phyloP scores from a whole-genome alignment of 1,284 basidiomycete genomes.

The Leccinum fuscescens region DNA sequence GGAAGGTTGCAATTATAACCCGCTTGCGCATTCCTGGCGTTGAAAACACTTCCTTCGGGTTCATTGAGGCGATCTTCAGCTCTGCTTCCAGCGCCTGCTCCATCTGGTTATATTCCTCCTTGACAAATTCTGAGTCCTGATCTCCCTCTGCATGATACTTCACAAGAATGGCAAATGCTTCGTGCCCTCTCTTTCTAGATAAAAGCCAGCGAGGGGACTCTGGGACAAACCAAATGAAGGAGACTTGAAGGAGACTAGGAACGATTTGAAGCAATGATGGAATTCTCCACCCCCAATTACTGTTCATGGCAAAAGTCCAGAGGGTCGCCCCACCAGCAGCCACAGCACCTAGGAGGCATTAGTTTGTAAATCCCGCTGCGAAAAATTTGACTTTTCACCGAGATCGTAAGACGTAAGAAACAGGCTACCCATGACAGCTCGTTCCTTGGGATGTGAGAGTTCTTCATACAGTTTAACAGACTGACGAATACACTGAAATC shows the following conservation, averaged over 20 bases:
- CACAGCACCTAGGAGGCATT: slow-evolving; percentile 9
- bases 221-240: slow-evolving; percentile 49
- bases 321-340: slow-evolving; percentile 37
- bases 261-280: slow-evolving; percentile 55
- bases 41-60: slow-evolving; percentile 1
- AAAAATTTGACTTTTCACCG: slow-evolving; percentile 1
- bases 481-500: neutral
- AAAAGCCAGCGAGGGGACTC: slow-evolving; percentile 65
- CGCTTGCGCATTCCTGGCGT: slow-evolving; percentile 14
- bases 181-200: slow-evolving; percentile 46
- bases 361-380: neutral
- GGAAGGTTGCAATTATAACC: slow-evolving; percentile 8
- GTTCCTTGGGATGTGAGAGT: slow-evolving; percentile 25
- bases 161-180: slow-evolving; percentile 26
- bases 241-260: slow-evolving; percentile 47
- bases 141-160: slow-evolving; percentile 23
- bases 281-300: slow-evolving; percentile 55
- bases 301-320: slow-evolving; percentile 47
- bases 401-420: slow-evolving; percentile 11
- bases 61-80: slow-evolving; percentile 1
- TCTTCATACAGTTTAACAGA: slow-evolving; percentile 8
- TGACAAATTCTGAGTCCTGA: slow-evolving; percentile 14
- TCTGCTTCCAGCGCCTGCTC: slow-evolving; percentile 39
- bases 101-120: slow-evolving; percentile 42
- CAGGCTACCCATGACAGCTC: slow-evolving; percentile 12